Evolutionary conservation across 352 stramenopile genomes (phyloP).

Genomic region (Bremia lactucae): DNA sequence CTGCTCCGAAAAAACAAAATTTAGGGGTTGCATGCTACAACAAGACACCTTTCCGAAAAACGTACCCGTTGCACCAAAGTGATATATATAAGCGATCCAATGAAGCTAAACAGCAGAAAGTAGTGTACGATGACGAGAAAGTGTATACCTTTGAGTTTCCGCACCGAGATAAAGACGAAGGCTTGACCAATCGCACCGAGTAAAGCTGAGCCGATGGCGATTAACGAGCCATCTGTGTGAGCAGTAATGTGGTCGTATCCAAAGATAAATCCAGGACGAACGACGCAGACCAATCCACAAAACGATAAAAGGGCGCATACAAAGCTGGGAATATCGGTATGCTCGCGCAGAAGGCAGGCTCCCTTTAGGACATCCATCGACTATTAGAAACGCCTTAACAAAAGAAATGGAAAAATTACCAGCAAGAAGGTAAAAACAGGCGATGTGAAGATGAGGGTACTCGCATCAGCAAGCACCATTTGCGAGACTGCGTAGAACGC

Average conservation of each 20-base stretch:
- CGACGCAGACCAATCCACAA: slow-evolving; percentile 39
- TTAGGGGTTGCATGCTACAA: not conserved
- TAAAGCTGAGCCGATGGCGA: slow-evolving; percentile 39
- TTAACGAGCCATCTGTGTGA: slow-evolving; percentile 31
- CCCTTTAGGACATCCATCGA: slow-evolving; percentile 16
- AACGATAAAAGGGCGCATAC: slow-evolving; percentile 35
- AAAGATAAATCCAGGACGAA: slow-evolving; percentile 41
- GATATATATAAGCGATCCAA: slow-evolving; percentile 42
- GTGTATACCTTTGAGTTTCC: slow-evolving; percentile 44
- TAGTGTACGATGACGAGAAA: slow-evolving; percentile 68
- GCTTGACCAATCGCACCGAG: slow-evolving; percentile 49
- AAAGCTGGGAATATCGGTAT: slow-evolving; percentile 32
- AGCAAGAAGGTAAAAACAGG: slow-evolving; percentile 67
- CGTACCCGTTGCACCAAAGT: slow-evolving; percentile 38
- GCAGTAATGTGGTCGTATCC: slow-evolving; percentile 34
- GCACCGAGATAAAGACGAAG: slow-evolving; percentile 61
- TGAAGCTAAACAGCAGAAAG: slow-evolving; percentile 58
- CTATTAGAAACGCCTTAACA: no score
- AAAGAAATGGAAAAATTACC: slow-evolving; percentile 16
- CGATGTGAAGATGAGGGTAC: slow-evolving; percentile 62
- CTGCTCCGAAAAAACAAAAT: slow-evolving; percentile 7
- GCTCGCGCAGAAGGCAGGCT: slow-evolving; percentile 31
- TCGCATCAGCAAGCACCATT: slow-evolving; percentile 69
- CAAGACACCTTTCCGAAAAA: not conserved
- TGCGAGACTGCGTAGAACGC: slow-evolving; percentile 69